Percentiles rank a stretch among this genome's conserved stretches.
These are phyloP conservation scores for Leishmania tropica DNA, from an alignment of 208 protist species.

Conservation along the genomic window DNA sequence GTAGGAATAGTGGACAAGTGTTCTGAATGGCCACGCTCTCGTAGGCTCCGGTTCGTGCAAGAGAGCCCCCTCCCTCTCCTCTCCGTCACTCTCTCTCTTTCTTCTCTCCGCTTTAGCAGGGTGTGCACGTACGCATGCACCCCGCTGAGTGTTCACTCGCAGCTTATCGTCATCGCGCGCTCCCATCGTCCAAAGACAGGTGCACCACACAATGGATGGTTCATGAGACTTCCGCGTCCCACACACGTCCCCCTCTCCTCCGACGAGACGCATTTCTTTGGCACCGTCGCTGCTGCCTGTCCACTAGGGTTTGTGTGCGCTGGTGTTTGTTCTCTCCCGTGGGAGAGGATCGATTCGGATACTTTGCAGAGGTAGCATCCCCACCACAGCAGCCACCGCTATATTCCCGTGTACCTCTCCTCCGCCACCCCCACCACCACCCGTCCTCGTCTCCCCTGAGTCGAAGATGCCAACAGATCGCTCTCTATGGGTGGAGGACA, in stretches of 20 bases:
- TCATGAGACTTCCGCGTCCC: neutral
- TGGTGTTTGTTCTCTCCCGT: neutral
- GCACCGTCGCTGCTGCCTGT: neutral
- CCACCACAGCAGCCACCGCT: neutral
- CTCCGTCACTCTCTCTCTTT: too few species aligned
- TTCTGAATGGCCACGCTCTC: neutral
- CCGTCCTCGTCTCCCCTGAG: neutral
- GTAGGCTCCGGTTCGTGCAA: neutral
- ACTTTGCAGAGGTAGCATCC: neutral
- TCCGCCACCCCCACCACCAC: neutral
- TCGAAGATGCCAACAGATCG: slow-evolving; percentile 28
- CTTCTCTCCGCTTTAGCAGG: neutral
- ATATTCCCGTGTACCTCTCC: neutral
- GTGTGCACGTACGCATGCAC: neutral
- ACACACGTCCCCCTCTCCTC: neutral
- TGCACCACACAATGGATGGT: neutral
- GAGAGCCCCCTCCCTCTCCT: neutral
- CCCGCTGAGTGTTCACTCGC: neutral
- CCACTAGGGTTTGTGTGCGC: neutral
- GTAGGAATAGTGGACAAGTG: neutral
- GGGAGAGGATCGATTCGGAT: too few species aligned
- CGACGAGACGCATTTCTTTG: slow-evolving; percentile 1
- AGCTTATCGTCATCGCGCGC: neutral
- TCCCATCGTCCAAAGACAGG: neutral
- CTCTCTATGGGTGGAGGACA: slow-evolving; percentile 82